A percentile compares a stretch with the other conserved stretches of the same genome.
Conservation (phyloP, 2,329 filamentous ascomycete species). For the Acrocalymma vagum region DNA sequence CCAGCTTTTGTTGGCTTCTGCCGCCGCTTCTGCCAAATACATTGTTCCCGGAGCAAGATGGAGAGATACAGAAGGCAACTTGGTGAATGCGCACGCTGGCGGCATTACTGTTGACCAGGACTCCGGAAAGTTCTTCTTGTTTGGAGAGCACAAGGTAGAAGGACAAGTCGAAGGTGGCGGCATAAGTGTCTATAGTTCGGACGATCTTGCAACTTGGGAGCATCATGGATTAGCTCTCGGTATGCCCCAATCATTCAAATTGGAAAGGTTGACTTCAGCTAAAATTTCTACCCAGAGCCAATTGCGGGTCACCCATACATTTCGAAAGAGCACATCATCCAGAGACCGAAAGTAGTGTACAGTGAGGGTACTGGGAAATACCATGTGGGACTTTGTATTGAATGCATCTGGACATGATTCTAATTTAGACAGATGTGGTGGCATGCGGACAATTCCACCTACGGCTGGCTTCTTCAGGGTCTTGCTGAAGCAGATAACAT, state of each 20-base stretch:
- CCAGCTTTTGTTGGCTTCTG: conserved; percentile 31
- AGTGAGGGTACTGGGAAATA: conserved; percentile 64
- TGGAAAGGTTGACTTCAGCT: conserved; percentile 1
- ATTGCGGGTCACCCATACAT: conserved; percentile 65
- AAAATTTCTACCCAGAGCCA: conserved; percentile 49
- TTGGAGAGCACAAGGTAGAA: conserved; percentile 69
- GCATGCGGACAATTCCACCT: conserved; percentile 68
- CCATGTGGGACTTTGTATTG: conserved; percentile 53
- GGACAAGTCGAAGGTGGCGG: conserved; percentile 68
- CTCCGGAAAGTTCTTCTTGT: conserved; percentile 66
- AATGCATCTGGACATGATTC: background rate
- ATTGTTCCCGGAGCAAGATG: conserved; percentile 70
- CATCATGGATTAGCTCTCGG: conserved; percentile 65
- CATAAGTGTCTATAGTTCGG: conserved; percentile 65
- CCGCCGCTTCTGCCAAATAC: conserved; percentile 55
- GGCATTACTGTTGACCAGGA: conserved; percentile 62
- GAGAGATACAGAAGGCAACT: conserved; percentile 67
- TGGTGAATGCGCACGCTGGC: conserved; percentile 70
- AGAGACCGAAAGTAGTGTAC: conserved; percentile 69
- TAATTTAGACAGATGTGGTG: conserved; percentile 60
- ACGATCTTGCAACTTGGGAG: conserved; percentile 68
- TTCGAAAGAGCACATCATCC: conserved; percentile 65
- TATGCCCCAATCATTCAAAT: conserved; percentile 27
- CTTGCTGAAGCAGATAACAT: conserved; percentile 63
- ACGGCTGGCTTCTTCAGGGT: conserved; percentile 65